Conservation (phyloP, 345 rosid genomes). For the Bruguiera parviflora region DNA sequence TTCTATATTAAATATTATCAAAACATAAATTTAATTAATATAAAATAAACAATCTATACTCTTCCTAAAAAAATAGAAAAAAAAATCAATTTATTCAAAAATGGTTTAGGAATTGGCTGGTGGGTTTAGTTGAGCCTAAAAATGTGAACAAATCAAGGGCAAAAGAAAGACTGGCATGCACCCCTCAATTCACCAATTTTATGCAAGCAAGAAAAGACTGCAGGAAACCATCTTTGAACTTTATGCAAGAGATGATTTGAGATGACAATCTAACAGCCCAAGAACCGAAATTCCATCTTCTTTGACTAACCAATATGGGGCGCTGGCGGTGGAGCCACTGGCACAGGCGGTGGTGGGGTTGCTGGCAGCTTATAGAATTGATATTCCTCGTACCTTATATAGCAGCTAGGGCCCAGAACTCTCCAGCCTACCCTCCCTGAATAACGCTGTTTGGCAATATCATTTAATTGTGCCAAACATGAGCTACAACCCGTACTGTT, state of each 20-base stretch:
- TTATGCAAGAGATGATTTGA: background rate
- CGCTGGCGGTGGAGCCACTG: conserved; percentile 10
- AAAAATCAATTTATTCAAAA: no score
- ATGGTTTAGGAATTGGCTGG: no score
- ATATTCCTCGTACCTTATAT: conserved; percentile 26
- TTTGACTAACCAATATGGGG: conserved; percentile 20
- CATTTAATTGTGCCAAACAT: conserved; percentile 13
- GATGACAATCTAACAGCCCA: background rate
- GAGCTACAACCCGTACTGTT: conserved; percentile 4
- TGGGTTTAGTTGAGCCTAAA: no score
- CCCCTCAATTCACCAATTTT: background rate
- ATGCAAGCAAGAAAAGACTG: background rate
- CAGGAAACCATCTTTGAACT: background rate
- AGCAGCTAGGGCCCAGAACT: conserved; percentile 33
- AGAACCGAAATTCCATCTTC: background rate
- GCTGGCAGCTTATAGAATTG: conserved; percentile 6
- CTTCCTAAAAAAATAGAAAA: no score
- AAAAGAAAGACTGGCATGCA: no score
- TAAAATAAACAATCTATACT: no score
- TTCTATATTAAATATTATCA: background rate
- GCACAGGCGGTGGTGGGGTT: conserved; percentile 4
- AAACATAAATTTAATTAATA: no score
- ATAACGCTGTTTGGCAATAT: conserved; percentile 10
- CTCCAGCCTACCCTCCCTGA: conserved; percentile 30
- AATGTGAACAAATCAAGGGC: no score